Evolutionary conservation across 1,284 basidiomycete genomes (phyloP).

Genomic region (Kalmanozyma brasiliensis): DNA sequence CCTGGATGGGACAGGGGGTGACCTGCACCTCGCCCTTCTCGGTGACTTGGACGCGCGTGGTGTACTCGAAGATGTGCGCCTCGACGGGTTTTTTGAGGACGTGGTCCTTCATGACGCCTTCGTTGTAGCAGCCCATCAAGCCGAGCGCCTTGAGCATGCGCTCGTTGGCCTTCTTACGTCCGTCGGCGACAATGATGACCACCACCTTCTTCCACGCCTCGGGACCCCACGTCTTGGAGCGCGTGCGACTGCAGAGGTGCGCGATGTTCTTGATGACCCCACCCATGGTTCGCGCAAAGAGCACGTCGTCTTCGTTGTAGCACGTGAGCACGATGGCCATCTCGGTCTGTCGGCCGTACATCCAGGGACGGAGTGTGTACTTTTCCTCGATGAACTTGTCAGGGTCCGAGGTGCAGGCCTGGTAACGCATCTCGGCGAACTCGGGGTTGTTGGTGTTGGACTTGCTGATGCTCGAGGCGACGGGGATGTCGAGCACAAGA

Average conservation of each 20-base stretch:
- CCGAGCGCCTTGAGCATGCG: conserved; percentile 87
- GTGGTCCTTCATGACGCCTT: conserved; percentile 85
- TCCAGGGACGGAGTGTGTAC: conserved; percentile 86
- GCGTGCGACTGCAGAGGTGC: conserved; percentile 84
- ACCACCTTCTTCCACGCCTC: conserved; percentile 91
- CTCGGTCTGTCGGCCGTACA: conserved; percentile 81
- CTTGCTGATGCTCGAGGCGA: conserved; percentile 68
- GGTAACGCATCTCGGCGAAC: conserved; percentile 77
- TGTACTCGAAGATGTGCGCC: conserved; percentile 95
- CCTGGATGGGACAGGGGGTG: conserved; percentile 68
- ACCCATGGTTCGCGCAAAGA: conserved; percentile 93
- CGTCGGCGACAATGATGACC: conserved; percentile 84
- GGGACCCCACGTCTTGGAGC: conserved; percentile 92
- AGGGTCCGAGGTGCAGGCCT: conserved; percentile 71
- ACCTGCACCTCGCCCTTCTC: conserved; percentile 77
- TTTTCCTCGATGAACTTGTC: conserved; percentile 87
- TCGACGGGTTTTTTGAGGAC: conserved; percentile 88
- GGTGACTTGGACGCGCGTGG: conserved; percentile 88
- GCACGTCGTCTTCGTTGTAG: conserved; percentile 88
- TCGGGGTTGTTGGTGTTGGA: conserved; percentile 77
- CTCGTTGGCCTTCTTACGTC: conserved; percentile 89
- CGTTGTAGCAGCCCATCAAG: conserved; percentile 72
- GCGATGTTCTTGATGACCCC: conserved; percentile 81
- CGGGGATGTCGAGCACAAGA: conserved; percentile 67
- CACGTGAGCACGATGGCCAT: conserved; percentile 85